These are phyloP conservation scores for Metschnikowia anglica DNA, from an alignment of 805 yeast species.

Conservation along the genomic window DNA sequence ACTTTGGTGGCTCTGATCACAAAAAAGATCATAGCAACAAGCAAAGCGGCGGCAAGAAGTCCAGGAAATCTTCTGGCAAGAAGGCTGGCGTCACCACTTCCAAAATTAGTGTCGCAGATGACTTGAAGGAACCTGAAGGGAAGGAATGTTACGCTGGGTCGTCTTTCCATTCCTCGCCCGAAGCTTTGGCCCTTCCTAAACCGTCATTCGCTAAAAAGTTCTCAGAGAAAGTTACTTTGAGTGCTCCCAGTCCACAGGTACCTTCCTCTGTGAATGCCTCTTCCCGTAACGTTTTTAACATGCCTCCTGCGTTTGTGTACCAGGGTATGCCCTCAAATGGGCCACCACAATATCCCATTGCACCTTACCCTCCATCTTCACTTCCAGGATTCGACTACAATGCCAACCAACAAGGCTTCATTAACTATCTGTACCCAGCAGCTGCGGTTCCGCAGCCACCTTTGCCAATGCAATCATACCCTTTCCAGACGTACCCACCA, in stretches of 20 bases:
- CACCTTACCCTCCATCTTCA: constrained; percentile 27
- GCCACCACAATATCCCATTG: constrained; percentile 33
- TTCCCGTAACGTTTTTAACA: constrained; percentile 9
- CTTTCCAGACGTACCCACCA: constrained; percentile 17
- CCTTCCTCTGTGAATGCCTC: not conserved
- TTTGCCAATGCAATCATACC: constrained; percentile 17
- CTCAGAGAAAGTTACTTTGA: constrained; percentile 17
- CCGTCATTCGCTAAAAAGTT: constrained; percentile 45
- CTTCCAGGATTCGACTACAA: constrained; percentile 35
- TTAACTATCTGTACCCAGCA: constrained; percentile 31
- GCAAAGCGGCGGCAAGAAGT: constrained; percentile 7
- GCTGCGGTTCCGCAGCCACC: constrained; percentile 20
- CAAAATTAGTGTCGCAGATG: not conserved
- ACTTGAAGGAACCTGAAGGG: constrained; percentile 4
- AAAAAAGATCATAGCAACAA: constrained; percentile 6
- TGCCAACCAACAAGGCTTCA: constrained; percentile 33
- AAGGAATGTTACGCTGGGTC: constrained; percentile 52
- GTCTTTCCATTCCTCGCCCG: constrained; percentile 56
- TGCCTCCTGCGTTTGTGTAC: constrained; percentile 20
- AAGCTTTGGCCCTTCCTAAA: constrained; percentile 54
- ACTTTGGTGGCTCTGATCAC: constrained; percentile 18
- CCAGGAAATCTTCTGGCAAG: constrained; percentile 8
- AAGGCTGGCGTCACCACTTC: constrained; percentile 4
- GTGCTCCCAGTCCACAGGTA: not conserved
- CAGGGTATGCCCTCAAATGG: constrained; percentile 24